Conservation (phyloP, 1,284 basidiomycete genomes). For the Bjerkandera adusta region DNA sequence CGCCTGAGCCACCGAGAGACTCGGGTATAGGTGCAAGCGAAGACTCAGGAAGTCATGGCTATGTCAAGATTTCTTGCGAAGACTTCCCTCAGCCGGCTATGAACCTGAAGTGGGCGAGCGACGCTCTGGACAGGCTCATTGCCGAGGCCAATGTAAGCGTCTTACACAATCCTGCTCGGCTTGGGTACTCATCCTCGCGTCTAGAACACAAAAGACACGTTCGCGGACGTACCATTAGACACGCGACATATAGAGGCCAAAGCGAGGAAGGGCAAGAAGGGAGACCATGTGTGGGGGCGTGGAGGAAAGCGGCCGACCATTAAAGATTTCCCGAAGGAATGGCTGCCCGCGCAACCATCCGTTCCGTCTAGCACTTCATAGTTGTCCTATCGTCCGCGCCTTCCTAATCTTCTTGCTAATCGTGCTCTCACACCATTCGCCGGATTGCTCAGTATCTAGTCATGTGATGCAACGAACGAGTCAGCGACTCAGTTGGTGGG, state of each 20-base stretch:
- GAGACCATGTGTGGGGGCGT: slow-evolving; percentile 60
- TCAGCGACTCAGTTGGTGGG: no score
- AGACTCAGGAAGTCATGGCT: slow-evolving; percentile 62
- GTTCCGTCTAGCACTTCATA: slow-evolving; percentile 15
- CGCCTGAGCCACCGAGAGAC: slow-evolving; percentile 66
- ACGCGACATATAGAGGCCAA: slow-evolving; percentile 73
- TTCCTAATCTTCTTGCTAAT: slow-evolving; percentile 1
- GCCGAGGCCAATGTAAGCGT: slow-evolving; percentile 73
- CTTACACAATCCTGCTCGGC: slow-evolving; percentile 3
- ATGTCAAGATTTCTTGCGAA: slow-evolving; percentile 84
- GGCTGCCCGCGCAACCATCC: slow-evolving; percentile 51
- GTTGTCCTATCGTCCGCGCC: slow-evolving; percentile 1
- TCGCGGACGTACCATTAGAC: slow-evolving; percentile 73
- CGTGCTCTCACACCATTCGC: slow-evolving; percentile 1
- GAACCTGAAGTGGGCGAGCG: slow-evolving; percentile 88
- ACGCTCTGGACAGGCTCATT: slow-evolving; percentile 71
- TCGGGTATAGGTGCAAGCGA: slow-evolving; percentile 49
- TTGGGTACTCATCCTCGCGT: slow-evolving; percentile 10
- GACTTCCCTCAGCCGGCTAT: slow-evolving; percentile 73
- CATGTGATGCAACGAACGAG: slow-evolving; percentile 1
- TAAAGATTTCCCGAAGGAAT: slow-evolving; percentile 78
- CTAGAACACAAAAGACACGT: slow-evolving; percentile 51
- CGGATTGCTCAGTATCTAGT: not conserved
- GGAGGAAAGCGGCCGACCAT: slow-evolving; percentile 60
- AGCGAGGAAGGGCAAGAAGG: slow-evolving; percentile 65